These are phyloP conservation scores for Delitschia confertaspora DNA, from an alignment of 495 filamentous ascomycete genomes.

Conservation along the genomic window DNA sequence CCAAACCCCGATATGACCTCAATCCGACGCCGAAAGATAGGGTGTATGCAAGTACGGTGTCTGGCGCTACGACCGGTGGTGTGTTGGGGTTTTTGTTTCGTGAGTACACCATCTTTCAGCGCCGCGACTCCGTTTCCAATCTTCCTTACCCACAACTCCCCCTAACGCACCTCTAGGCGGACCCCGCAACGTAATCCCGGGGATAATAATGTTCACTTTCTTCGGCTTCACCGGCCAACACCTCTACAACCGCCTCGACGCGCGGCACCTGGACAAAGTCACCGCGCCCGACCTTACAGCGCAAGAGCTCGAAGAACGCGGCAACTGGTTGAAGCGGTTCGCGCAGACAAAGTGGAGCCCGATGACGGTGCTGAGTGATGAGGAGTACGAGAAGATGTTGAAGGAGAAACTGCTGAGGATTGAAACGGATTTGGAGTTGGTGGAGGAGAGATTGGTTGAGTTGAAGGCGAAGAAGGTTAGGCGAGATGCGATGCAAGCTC, in stretches of 20 bases:
- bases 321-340: constrained; percentile 39
- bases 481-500: not conserved
- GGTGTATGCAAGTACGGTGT: constrained; percentile 54
- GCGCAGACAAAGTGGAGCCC: constrained; percentile 73
- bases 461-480: constrained; percentile 11
- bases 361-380: constrained; percentile 61
- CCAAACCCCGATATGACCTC: constrained; percentile 27
- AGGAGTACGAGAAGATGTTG: constrained; percentile 69
- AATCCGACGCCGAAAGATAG: constrained; percentile 46
- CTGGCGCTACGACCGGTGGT: constrained; percentile 62
- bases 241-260: constrained; percentile 48
- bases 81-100: constrained; percentile 54
- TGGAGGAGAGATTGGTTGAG: constrained; percentile 73
- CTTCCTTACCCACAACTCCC: no score
- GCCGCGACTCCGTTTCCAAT: no score
- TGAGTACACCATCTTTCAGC: constrained; percentile 42
- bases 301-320: constrained; percentile 10
- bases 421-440: constrained; percentile 74
- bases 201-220: constrained; percentile 47
- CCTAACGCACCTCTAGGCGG: no score
- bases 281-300: no score
- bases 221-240: constrained; percentile 53
- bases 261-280: constrained; percentile 16
- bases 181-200: constrained; percentile 25
- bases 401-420: constrained; percentile 67